Evolutionary conservation across 331 rosid species (phyloP).

Genomic region (Arachis monticola): DNA sequence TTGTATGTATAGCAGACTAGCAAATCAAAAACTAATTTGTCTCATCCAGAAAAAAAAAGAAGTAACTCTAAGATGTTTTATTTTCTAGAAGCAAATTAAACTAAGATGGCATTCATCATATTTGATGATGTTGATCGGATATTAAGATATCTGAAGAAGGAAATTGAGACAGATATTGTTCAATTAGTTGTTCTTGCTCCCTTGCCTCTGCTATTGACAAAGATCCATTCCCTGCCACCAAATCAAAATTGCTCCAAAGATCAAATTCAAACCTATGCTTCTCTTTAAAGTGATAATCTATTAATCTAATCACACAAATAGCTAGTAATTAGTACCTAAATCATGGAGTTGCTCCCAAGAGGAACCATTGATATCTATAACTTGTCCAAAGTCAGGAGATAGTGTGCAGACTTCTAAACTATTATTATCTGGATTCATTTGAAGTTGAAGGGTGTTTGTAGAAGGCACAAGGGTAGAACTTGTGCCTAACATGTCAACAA

Average conservation of each 20-base stretch:
- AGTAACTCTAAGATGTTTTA: too few relatives aligned
- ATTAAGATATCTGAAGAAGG: constrained; percentile 20
- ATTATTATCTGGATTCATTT: constrained; percentile 20
- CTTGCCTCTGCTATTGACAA: constrained; percentile 34
- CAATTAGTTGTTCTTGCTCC: constrained; percentile 37
- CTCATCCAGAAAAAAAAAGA: neutral
- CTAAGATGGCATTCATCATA: neutral
- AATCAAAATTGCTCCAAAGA: neutral
- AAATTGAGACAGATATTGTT: constrained; percentile 46
- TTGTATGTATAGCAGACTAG: too few relatives aligned
- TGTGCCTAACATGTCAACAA: constrained; percentile 40
- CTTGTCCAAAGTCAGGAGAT: constrained; percentile 43
- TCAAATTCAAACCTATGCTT: neutral
- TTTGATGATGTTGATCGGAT: constrained; percentile 13
- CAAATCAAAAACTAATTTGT: too few relatives aligned
- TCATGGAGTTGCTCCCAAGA: constrained; percentile 48
- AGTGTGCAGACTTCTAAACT: constrained; percentile 27
- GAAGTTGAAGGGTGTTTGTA: constrained; percentile 35
- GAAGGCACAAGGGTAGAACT: constrained; percentile 30
- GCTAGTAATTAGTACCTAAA: constrained; percentile 37
- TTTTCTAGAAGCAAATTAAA: neutral
- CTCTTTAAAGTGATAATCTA: neutral
- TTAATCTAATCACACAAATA: neutral
- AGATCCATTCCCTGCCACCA: constrained; percentile 37
- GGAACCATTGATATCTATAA: constrained; percentile 31